Base-by-base conservation (phyloP, 2,329 filamentous ascomycete genomes). In the Madurella mycetomatis region DNA sequence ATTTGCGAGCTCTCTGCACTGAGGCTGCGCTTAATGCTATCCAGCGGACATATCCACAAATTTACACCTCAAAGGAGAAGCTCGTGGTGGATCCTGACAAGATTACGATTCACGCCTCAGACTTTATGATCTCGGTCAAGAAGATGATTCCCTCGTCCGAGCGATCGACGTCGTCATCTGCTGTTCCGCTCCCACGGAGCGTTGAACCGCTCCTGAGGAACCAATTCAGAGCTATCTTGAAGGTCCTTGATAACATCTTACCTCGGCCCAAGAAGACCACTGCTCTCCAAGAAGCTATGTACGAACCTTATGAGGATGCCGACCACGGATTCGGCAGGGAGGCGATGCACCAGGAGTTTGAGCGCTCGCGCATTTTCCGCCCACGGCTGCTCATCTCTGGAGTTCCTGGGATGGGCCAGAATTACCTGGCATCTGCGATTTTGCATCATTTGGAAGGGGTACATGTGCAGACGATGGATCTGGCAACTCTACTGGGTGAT, bases 91-190 rank as follows among this genome's bases (percentile, higher is more conserved):
- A 96, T 63, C 86, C 92, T 0, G 81, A 82, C 57, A 89, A 85
- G 64, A 96, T 99, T 66, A 84, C 84, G 54, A 85, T 99, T 39
- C 86, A 89, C 42, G 90, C 94, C 4, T 94, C 94, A 53, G 94
- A 99, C 70, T 99, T 99, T 65, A 96, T 96, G 88, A 81, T 96
- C 13, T 95, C 92, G 0, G 86, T 96, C 67, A 95, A 96, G 75
- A 95, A 95, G 72, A 90, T 99, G 73, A 83, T 96, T 11, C 94
- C 94, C 7, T 97, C 94, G 0, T 97, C 94, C 0, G 90, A 97
- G 69, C 81, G 94, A 58, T 92, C 92, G 45, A 86, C 90, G 0
- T 87, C 90, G 3, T 92, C 92, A 12, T 89, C 87, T 12, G 92
- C 92, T 49, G 82, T 87, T 13, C 87, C 92, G 0, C 74, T 99